Base-by-base conservation (phyloP, 78 protist genomes). In the Corallochytrium limacisporum region DNA sequence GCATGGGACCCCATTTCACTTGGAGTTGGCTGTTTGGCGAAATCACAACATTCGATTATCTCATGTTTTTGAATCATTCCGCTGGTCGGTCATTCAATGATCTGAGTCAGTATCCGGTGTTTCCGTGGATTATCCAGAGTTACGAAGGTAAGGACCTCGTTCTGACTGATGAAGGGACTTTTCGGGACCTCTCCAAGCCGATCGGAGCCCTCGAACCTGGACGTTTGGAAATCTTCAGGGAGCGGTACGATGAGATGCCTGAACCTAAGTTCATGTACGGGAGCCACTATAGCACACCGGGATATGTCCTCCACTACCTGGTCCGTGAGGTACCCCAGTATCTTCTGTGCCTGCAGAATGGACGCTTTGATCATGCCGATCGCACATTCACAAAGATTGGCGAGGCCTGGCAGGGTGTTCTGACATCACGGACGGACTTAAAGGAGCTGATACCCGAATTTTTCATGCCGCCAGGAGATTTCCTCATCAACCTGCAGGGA, bases 361-460 rank as follows among this genome's bases (percentile, higher is more conserved):
- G 95, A 15, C 26, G 54, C 40, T 89, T 89, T 54, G 98, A 94
- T 57, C 50, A 55, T 18, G 82, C 96, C 28, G 87, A 78, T 48
- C 82, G 98, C 22, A 49, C 88, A 60, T 94, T 94, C 77, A n/a
- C 65, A 56, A 36, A 76, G n/a, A 53, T 93, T 16, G 83, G 65
- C 32, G 85, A 68, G 51, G 73, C 91, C 1, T 93, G 91, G 91
- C 8, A 36, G 24, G 51, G 55, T 29, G 90, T 77, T 13, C 44
- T 49, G 32, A 42, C 31, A 49, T 29, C 42, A 18, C 40, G 80
- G 5, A 39, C 69, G 29, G 94, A 89, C 53, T 81, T 91, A 1
- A 90, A 91, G 60, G 97, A 92, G 62, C 75, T 90, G n/a, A 90
- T 86, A 1, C 95, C 95, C 15, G 91, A 90, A 74, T 86, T 90